Evolutionary conservation across 352 stramenopile genomes (phyloP).

Genomic region (Plasmopara viticola): DNA sequence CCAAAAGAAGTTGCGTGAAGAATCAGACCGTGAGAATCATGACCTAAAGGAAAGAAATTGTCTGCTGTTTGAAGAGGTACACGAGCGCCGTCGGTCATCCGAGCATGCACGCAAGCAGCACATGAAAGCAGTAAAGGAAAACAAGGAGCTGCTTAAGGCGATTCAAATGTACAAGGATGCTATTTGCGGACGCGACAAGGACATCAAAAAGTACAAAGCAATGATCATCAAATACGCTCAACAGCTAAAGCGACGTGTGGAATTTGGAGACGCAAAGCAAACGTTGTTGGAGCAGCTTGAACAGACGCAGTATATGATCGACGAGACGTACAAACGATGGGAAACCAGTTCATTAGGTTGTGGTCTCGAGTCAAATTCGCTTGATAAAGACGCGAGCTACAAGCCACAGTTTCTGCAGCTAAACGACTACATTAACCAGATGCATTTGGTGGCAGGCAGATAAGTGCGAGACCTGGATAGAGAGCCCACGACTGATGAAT

Average conservation of each 20-base stretch:
- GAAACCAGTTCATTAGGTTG: conserved; percentile 39
- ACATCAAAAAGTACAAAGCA: conserved; percentile 60
- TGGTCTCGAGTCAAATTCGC: conserved; percentile 8
- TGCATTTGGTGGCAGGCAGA: conserved; percentile 47
- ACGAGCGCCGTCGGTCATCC: conserved; percentile 42
- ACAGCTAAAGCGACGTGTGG: conserved; percentile 43
- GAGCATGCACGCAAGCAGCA: conserved; percentile 59
- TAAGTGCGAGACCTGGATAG: conserved; percentile 70
- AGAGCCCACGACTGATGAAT: conserved; percentile 26
- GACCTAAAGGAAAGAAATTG: conserved; percentile 64
- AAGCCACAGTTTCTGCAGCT: conserved; percentile 30
- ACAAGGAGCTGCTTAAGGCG: conserved; percentile 56
- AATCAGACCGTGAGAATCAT: conserved; percentile 27
- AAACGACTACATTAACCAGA: conserved; percentile 47
- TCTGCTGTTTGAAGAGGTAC: conserved; percentile 50
- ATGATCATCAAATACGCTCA: conserved; percentile 42
- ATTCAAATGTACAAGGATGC: conserved; percentile 62
- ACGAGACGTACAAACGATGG: conserved; percentile 68
- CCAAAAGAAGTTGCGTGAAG: conserved; percentile 17
- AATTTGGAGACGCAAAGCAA: conserved; percentile 64
- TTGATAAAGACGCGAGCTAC: conserved; percentile 14
- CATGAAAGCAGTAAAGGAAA: conserved; percentile 44
- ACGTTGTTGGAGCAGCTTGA: conserved; percentile 66
- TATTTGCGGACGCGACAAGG: conserved; percentile 50
- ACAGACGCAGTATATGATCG: conserved; percentile 75